Base-by-base conservation (phyloP, 2,329 filamentous ascomycete genomes). In the Neonectria coccinea region DNA sequence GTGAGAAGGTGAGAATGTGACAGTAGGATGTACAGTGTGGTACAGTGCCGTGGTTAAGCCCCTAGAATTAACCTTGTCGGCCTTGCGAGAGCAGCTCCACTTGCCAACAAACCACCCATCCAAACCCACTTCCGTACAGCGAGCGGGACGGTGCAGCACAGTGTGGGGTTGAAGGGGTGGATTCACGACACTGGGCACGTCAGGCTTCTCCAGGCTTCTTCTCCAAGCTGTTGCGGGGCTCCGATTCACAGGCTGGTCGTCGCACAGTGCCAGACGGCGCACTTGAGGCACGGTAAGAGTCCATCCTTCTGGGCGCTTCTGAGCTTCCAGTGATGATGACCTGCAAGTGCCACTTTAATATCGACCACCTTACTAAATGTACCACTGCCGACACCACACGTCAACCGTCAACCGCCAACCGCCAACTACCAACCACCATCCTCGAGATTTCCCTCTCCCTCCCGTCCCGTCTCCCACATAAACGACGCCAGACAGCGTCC, bases 401-500 rank as follows among this genome's bases (percentile, higher is more conserved):
- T 70, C 70, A 72, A 70, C 70, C 58, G 55, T 2, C 62, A 62
- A 63, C 62, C 54, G 59, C 64, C 59, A 70, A 33, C 66, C 59
- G 56, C 67, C 59, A 70, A 33, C 66, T 58, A 20, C 39, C 70
- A 66, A 62, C 67, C 60, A 65, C 56, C 60, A 58, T 56, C 58
- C 58, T 54, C 57, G 60, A 59, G 44, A 65, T 61, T 59, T 56
- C 45, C 41, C 60, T 65, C 61, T 59, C 56, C 62, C 55, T 59
- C 25, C 25, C 25, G 25, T 25, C 25, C 25, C 25, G 25, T 25
- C 65, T 33, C 39, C 41, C 58, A 54, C 64, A 56, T 47, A 31
- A 22, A 61, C 53, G 66, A 60, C 70, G 69, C 64, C 67, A 65
- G 65, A 66, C 64, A 66, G 59, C 55, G 12, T 45, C 61, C 61